Evolutionary conservation across 1,284 basidiomycete genomes (phyloP), one percentile per base, ranked within the genome.

Genomic region (Cryptococcus floricola): DNA sequence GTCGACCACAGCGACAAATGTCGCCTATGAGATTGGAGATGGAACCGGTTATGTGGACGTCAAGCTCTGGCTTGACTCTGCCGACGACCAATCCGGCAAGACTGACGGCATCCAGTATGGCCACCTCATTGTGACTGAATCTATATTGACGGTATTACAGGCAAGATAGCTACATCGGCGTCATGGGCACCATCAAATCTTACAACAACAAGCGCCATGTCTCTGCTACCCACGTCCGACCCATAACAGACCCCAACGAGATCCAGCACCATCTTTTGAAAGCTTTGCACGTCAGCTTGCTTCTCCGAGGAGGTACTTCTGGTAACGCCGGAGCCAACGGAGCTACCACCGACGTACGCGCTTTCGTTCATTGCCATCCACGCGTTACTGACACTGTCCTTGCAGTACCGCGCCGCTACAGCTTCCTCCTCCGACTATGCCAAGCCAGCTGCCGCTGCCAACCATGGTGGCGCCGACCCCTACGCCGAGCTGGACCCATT

Each of bases 11-110:
- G 81, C 89, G 1, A 98, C 93, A 3, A 94, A 95, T 65, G 83
- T 85, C 52, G 83, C 85, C 23, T 94, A 91, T 73, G 78, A 80
- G 60, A 78, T 98, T 9, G 89, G 95, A 61, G 95, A 98, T 71
- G 92, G 92, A 4, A 91, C 91, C 1, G 95, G 90, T 3, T 81
- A 81, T 57, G 85, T 97, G 34, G 91, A 97, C 68, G 90, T 87
- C 25, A 84, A 92, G 39, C 85, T 88, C 65, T 98, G 95, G 95
- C 80, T 87, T 8, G 91, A 94, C 67, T 81, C 85, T 44, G 80
- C 80, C 16, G 80, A 80, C 53, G 84, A 86, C 25, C 80, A 80
- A 2, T 79, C 78, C 39, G 78, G 70, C 54, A 79, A 81, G 59
- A 83, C 84, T 56, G 79, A 71, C 16, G 75, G 73, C 14, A 69